These are phyloP conservation scores for Ceratobasidium sp. DNA, from an alignment of 1,284 basidiomycete species.

Conservation along the genomic window DNA sequence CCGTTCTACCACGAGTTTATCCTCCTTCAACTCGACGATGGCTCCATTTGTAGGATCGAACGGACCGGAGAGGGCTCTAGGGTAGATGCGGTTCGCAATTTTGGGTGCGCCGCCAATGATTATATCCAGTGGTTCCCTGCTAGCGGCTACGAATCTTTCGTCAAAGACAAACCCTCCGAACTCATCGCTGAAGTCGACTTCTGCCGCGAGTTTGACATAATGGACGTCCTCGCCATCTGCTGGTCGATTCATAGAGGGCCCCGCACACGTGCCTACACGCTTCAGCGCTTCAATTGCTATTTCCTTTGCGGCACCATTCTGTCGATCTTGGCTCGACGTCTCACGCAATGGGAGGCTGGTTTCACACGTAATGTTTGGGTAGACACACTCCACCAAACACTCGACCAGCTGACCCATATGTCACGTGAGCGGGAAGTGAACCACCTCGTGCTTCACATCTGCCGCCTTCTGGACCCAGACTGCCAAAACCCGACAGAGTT, in stretches of 20 bases:
- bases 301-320: slow-evolving; percentile 27
- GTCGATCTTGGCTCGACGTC: slow-evolving; percentile 3
- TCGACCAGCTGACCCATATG: neutral
- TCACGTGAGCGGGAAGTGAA: neutral
- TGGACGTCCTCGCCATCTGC: slow-evolving; percentile 23
- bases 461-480: neutral
- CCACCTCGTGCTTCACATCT: slow-evolving; percentile 2
- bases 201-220: slow-evolving; percentile 1
- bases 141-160: neutral
- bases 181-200: slow-evolving; percentile 11
- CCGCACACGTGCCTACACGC: slow-evolving; percentile 6
- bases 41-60: neutral
- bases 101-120: slow-evolving; percentile 5
- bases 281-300: slow-evolving; percentile 39
- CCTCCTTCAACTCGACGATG: slow-evolving; percentile 4
- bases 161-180: neutral
- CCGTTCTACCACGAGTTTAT: slow-evolving; percentile 33
- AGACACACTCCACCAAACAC: neutral
- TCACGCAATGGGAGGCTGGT: neutral
- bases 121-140: slow-evolving; percentile 11
- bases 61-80: slow-evolving; percentile 21
- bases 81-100: neutral
- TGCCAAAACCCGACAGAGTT: neutral
- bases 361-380: neutral
- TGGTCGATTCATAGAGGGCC: neutral